phyloP scores from a whole-genome alignment of 78 protist genomes.

The Pelomyxa schiedti region DNA sequence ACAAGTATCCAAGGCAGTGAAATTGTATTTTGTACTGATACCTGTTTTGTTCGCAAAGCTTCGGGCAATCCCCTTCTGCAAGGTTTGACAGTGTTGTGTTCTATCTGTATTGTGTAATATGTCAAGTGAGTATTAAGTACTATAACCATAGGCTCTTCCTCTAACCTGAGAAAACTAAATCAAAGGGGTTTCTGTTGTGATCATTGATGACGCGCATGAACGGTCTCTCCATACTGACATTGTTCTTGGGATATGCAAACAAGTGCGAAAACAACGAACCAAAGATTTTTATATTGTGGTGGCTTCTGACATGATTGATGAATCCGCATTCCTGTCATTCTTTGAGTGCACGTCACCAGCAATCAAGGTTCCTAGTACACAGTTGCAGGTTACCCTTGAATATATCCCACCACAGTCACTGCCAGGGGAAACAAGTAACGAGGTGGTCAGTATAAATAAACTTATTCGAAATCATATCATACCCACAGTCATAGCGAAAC shows the following conservation, averaged over 20 bases:
- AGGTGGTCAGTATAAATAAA: not conserved
- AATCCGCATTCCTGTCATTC: conserved; percentile 5
- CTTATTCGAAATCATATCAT: not conserved
- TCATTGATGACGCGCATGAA: conserved; percentile 72
- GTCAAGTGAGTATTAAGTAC: too few species aligned
- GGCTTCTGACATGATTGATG: conserved; percentile 48
- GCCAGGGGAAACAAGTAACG: too few species aligned
- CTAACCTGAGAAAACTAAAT: too few species aligned
- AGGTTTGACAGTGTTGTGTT: too few species aligned
- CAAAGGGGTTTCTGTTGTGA: not conserved
- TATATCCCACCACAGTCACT: not conserved
- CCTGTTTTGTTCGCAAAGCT: conserved; percentile 91
- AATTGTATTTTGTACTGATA: conserved; percentile 94
- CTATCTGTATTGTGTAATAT: too few species aligned
- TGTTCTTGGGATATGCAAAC: conserved; percentile 22
- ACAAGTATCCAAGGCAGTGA: conserved; percentile 60
- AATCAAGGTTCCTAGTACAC: not conserved
- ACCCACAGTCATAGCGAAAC: not conserved
- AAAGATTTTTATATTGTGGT: conserved; percentile 15
- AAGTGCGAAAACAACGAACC: not conserved
- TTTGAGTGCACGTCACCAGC: not conserved
- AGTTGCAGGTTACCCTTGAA: not conserved
- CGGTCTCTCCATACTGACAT: conserved; percentile 54
- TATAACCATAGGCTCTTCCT: too few species aligned
- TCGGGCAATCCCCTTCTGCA: conserved; percentile 71